phyloP scores from a whole-genome alignment of 2,329 filamentous ascomycete species.

The Cladosporium sphaerospermum region DNA sequence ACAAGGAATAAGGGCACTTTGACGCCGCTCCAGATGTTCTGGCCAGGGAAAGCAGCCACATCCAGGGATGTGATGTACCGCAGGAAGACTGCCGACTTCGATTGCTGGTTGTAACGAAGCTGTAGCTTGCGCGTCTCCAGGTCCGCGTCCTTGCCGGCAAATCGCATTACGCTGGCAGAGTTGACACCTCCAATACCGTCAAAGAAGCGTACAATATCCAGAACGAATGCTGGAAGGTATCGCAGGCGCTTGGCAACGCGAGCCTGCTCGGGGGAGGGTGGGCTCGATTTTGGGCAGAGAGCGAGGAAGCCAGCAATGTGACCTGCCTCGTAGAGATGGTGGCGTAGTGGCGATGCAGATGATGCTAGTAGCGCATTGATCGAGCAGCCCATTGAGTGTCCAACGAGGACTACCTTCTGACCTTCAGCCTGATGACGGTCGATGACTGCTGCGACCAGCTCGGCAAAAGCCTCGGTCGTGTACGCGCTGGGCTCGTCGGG shows the following conservation, averaged over 20 bases:
- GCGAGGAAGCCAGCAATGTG: constrained; percentile 71
- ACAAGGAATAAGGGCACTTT: constrained; percentile 70
- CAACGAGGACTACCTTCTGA: constrained; percentile 73
- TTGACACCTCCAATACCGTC: constrained; percentile 72
- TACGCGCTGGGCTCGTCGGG: constrained; percentile 73
- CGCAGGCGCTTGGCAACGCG: not conserved
- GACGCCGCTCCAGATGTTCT: constrained; percentile 65
- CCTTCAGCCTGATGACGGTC: constrained; percentile 63
- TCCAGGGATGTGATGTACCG: constrained; percentile 66
- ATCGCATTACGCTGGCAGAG: constrained; percentile 72
- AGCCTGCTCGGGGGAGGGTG: constrained; percentile 28
- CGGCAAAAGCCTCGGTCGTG: constrained; percentile 64
- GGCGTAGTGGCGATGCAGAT: constrained; percentile 46
- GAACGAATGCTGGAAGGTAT: constrained; percentile 63
- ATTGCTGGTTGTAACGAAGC: constrained; percentile 73
- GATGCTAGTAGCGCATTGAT: constrained; percentile 67
- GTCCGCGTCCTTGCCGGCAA: constrained; percentile 64
- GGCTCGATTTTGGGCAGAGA: constrained; percentile 69
- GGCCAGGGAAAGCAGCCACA: constrained; percentile 56
- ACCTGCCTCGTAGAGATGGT: constrained; percentile 44
- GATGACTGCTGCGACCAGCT: constrained; percentile 69
- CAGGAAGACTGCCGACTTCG: constrained; percentile 72
- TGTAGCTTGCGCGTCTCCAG: constrained; percentile 61
- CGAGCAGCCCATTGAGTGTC: constrained; percentile 85
- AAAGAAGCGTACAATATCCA: constrained; percentile 70